These are phyloP conservation scores for Barnettozyma hawaiiensis DNA, from an alignment of 1,139 yeast genomes.

Conservation along the genomic window DNA sequence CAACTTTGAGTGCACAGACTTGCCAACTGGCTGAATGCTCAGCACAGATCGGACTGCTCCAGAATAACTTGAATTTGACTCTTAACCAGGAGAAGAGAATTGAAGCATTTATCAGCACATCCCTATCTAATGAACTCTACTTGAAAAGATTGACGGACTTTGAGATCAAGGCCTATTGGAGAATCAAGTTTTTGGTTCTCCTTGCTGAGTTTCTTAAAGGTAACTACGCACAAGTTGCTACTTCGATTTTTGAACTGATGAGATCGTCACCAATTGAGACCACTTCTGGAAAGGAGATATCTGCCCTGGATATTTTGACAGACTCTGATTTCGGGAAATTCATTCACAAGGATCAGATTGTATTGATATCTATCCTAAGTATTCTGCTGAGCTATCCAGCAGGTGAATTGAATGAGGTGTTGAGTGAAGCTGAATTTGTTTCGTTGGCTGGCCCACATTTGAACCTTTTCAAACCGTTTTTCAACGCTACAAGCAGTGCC, in stretches of 20 bases:
- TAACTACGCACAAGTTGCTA: slow-evolving; percentile 16
- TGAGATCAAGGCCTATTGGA: slow-evolving; percentile 23
- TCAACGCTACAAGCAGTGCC: slow-evolving; percentile 17
- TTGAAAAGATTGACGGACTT: slow-evolving; percentile 19
- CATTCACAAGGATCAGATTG: slow-evolving; percentile 22
- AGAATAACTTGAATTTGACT: slow-evolving; percentile 14
- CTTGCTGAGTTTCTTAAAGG: slow-evolving; percentile 20
- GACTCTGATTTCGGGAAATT: slow-evolving; percentile 18
- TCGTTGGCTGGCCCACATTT: slow-evolving; percentile 17
- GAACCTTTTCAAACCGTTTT: slow-evolving; percentile 14
- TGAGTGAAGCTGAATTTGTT: slow-evolving; percentile 15
- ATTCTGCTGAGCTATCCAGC: slow-evolving; percentile 17
- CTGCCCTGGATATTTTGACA: slow-evolving; percentile 18
- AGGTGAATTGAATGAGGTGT: slow-evolving; percentile 14
- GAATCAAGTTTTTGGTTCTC: slow-evolving; percentile 19
- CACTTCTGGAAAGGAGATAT: slow-evolving; percentile 13
- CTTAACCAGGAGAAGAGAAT: slow-evolving; percentile 23
- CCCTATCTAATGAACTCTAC: slow-evolving; percentile 22
- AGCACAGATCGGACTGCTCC: slow-evolving; percentile 20
- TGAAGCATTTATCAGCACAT: slow-evolving; percentile 20
- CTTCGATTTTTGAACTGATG: slow-evolving; percentile 11
- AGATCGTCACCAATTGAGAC: slow-evolving; percentile 16
- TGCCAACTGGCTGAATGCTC: slow-evolving; percentile 19
- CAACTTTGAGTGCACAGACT: slow-evolving; percentile 13
- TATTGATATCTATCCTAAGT: slow-evolving; percentile 19